Conservation (phyloP, 1,139 yeast species). For the Pichia sorboxylosa region DNA sequence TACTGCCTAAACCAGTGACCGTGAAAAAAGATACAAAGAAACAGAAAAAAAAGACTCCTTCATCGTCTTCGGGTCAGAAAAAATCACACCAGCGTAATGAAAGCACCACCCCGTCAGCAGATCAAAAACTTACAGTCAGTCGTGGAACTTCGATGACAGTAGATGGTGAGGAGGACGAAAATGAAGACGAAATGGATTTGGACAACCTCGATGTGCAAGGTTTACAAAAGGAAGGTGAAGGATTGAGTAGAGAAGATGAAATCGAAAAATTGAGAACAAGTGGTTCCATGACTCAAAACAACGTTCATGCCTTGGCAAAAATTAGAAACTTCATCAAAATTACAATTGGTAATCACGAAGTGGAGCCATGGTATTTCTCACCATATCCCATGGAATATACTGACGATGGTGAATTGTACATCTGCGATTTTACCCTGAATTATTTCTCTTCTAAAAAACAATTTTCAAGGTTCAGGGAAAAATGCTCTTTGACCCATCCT, state of each 20-base stretch:
- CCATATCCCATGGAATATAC: constrained; percentile 94
- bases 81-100: constrained; percentile 4
- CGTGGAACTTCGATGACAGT: constrained; percentile 2
- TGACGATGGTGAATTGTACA: constrained; percentile 77
- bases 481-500: constrained; percentile 84
- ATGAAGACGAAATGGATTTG: constrained; percentile 70
- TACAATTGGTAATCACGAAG: constrained; percentile 79
- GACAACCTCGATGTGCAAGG: constrained; percentile 84
- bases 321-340: constrained; percentile 73
- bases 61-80: constrained; percentile 4
- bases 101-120: neutral
- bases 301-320: constrained; percentile 70
- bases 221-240: constrained; percentile 51
- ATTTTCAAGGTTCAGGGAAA: constrained; percentile 79
- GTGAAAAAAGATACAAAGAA: constrained; percentile 34
- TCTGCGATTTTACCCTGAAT: constrained; percentile 82
- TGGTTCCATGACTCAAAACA: constrained; percentile 89
- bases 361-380: constrained; percentile 98
- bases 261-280: constrained; percentile 82
- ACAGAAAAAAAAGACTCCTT: constrained; percentile 30
- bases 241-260: constrained; percentile 77
- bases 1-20: constrained; percentile 48
- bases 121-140: constrained; percentile 6
- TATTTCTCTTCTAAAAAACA: constrained; percentile 85
- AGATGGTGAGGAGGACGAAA: constrained; percentile 1